These are phyloP conservation scores for Yarrowia bubula DNA, from an alignment of 805 yeast species.

Conservation along the genomic window DNA sequence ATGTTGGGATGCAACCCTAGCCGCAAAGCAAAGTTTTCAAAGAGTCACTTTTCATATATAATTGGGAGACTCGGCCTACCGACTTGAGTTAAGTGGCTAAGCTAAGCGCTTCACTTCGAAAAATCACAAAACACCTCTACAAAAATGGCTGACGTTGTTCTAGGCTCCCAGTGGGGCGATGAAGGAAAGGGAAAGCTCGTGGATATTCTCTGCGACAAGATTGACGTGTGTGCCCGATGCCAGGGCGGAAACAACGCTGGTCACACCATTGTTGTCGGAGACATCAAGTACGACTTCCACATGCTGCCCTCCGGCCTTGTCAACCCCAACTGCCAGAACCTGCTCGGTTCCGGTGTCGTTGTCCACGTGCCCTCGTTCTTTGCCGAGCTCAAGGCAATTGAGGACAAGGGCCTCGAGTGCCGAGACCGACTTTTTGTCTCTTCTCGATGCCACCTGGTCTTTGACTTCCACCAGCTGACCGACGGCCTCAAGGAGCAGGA, in stretches of 20 bases:
- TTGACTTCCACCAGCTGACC: constrained; percentile 96
- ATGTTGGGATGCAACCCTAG: constrained; percentile 5
- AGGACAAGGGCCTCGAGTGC: constrained; percentile 73
- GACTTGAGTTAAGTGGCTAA: constrained; percentile 19
- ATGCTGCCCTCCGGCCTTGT: constrained; percentile 98
- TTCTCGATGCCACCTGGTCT: constrained; percentile 92
- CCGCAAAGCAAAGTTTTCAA: constrained; percentile 17
- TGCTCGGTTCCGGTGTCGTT: constrained; percentile 95
- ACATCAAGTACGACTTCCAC: constrained; percentile 92
- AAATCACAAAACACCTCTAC: background rate
- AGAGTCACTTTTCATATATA: constrained; percentile 23
- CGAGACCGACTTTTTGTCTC: constrained; percentile 79
- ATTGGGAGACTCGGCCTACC: background rate
- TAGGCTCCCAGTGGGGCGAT: constrained; percentile 99
- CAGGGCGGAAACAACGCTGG: constrained; percentile 99
- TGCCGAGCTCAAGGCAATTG: constrained; percentile 76
- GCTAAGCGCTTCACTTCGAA: constrained; percentile 23
- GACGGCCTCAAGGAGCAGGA: constrained; percentile 95
- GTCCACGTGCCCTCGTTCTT: constrained; percentile 92
- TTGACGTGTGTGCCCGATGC: constrained; percentile 96
- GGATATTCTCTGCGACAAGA: constrained; percentile 88
- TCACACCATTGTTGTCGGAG: constrained; percentile 92
- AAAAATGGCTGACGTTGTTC: constrained; percentile 80
- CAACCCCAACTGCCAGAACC: constrained; percentile 83
- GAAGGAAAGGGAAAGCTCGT: constrained; percentile 99